Percentiles rank a stretch among this genome's conserved stretches.
Conservation (phyloP, 352 stramenopile species). For the Phytophthora vignae region DNA sequence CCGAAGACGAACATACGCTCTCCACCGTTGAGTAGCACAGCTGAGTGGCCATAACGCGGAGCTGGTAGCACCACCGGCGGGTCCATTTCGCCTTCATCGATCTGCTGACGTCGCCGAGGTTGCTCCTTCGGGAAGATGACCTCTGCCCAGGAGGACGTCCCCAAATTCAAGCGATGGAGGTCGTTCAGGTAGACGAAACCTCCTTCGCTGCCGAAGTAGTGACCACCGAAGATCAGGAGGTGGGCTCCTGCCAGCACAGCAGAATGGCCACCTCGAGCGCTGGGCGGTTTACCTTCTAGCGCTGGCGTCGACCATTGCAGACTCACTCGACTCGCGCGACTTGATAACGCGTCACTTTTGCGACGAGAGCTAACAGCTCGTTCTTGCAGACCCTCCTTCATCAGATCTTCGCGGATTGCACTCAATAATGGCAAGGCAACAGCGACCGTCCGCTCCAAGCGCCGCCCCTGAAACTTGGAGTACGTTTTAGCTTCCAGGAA, state of each 20-base stretch:
- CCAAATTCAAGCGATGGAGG: constrained; percentile 87
- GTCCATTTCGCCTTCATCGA: constrained; percentile 41
- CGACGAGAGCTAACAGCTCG: constrained; percentile 30
- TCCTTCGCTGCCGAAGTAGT: constrained; percentile 88
- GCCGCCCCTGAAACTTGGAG: constrained; percentile 12
- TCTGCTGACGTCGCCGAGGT: constrained; percentile 20
- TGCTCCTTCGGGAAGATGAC: constrained; percentile 55
- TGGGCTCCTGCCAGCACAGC: constrained; percentile 79
- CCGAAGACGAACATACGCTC: constrained; percentile 86
- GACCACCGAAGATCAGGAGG: constrained; percentile 90
- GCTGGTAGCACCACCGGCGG: constrained; percentile 50
- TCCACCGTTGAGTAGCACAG: constrained; percentile 67
- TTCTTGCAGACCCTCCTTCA: constrained; percentile 33
- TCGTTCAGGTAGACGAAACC: constrained; percentile 93
- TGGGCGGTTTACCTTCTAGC: constrained; percentile 64
- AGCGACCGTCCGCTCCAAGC: constrained; percentile 11
- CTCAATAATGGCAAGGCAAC: constrained; percentile 5
- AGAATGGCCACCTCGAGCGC: constrained; percentile 73
- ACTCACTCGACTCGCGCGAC: constrained; percentile 53
- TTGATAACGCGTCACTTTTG: constrained; percentile 27
- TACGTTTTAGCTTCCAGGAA: background rate
- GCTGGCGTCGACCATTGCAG: constrained; percentile 67
- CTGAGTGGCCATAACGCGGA: constrained; percentile 90
- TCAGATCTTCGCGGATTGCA: background rate
- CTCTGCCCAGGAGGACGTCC: constrained; percentile 78